Base-by-base conservation (phyloP, 441 rosid species). In the Erodium moschatum region DNA sequence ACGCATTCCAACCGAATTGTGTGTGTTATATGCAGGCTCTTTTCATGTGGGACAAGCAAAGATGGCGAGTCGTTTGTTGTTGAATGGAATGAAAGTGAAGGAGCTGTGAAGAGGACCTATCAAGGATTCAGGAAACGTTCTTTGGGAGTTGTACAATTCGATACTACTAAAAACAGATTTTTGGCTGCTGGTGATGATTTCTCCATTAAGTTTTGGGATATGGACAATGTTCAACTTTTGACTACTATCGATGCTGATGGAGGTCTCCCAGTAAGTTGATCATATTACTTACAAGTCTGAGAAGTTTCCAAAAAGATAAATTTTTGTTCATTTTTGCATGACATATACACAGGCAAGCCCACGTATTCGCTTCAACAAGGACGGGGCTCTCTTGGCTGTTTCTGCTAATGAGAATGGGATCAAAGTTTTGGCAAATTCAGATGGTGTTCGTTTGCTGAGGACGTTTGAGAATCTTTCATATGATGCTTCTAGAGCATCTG, bases 21-120 rank as follows among this genome's bases (percentile, higher is more conserved):
- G 6, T 33, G 38, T 33, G 38, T 38, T 38, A 3, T 35, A 50
- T 40, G 8, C 62, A 89, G 96, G 79, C 73, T 89, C 72, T 89
- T 89, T 80, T 89, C 92, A 9, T 89, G 92, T n/a, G n/a, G n/a
- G n/a, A n/a, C n/a, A n/a, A n/a, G n/a, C n/a, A n/a, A n/a, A n/a
- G n/a, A n/a, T 61, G 92, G 90, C 64, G 89, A 89, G 52, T 89
- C 92, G 29, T 77, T 68, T 80, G 68, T 89, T 69, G 96, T 89
- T 79, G 96, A 89, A 67, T 89, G 96, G 96, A 87, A 89, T 83
- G 92, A 89, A 81, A 89, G 90, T 75, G 90, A 87, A 83, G 90
- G 92, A 71, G 80, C 86, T 68, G 86, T 89, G 40, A 89, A 81
- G 78, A 82, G 85, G 7, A 64, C 73, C 1, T 89, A 85, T 78